Percentiles rank a stretch among this genome's conserved stretches.
These are phyloP conservation scores for Plectosphaerella plurivora DNA, from an alignment of 2,329 filamentous ascomycete genomes.

Conservation along the genomic window DNA sequence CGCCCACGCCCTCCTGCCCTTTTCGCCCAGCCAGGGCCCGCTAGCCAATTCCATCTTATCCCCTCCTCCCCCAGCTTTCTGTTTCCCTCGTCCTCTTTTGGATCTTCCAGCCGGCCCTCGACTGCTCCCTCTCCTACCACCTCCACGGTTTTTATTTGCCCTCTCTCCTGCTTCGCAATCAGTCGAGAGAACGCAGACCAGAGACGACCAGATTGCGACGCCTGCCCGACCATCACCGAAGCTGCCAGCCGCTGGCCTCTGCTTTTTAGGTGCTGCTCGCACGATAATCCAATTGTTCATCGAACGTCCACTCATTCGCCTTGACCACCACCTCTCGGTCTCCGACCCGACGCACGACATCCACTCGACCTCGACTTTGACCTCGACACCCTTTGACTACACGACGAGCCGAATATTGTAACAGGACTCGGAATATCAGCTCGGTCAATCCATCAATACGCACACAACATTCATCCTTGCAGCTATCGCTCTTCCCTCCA, in stretches of 20 bases:
- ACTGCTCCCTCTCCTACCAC: not conserved
- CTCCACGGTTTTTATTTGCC: not conserved
- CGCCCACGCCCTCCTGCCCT: conserved; percentile 5
- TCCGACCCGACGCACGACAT: not conserved
- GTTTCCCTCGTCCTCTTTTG: conserved; percentile 6
- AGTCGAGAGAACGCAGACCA: too few relatives aligned
- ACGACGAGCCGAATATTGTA: not conserved
- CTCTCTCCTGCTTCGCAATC: too few relatives aligned
- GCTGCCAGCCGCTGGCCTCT: not conserved
- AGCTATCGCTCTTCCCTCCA: not conserved
- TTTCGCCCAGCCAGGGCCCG: conserved; percentile 6
- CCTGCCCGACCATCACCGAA: not conserved
- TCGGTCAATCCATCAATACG: too few relatives aligned
- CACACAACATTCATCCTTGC: too few relatives aligned
- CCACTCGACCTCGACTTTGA: not conserved
- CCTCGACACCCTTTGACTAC: not conserved
- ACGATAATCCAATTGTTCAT: conserved; percentile 5
- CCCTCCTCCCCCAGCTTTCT: conserved; percentile 12
- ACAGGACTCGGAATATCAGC: too few relatives aligned
- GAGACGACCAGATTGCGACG: too few relatives aligned
- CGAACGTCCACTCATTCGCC: not conserved
- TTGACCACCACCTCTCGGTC: not conserved
- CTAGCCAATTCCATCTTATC: conserved; percentile 13
- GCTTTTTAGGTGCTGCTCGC: conserved; percentile 1
- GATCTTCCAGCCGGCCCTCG: not conserved